phyloP scores from a whole-genome alignment of 805 yeast genomes.

The Zygoascus biomembranicola region DNA sequence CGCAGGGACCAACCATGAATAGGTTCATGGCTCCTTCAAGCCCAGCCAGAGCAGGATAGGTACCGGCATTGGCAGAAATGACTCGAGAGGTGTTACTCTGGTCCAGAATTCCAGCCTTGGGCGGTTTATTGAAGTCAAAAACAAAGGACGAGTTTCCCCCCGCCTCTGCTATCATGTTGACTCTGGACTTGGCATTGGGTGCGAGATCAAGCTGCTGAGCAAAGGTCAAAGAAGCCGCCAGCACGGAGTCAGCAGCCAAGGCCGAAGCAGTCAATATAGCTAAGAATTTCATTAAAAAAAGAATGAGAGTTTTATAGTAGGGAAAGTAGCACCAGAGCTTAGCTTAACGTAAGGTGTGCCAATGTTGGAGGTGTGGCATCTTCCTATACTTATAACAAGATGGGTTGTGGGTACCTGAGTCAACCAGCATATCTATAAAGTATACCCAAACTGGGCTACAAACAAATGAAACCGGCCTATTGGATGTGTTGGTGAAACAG shows the following conservation, averaged over 20 bases:
- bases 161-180: slow-evolving; percentile 6
- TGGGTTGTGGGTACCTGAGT: background rate
- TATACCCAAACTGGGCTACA: too few species aligned
- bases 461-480: too few species aligned
- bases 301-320: background rate
- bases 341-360: too few species aligned
- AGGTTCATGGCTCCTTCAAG: slow-evolving; percentile 12
- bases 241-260: background rate
- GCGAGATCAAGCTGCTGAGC: background rate
- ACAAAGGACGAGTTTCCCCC: slow-evolving; percentile 14
- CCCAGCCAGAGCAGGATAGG: slow-evolving; percentile 9
- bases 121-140: slow-evolving; percentile 15
- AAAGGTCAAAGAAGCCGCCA: background rate
- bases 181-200: slow-evolving; percentile 4
- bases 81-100: background rate
- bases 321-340: too few species aligned
- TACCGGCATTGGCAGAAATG: slow-evolving; percentile 6
- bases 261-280: background rate
- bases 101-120: slow-evolving; percentile 4
- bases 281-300: background rate
- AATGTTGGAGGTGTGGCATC: background rate
- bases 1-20: slow-evolving; percentile 15
- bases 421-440: too few species aligned
- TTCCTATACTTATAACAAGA: background rate
- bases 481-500: too few species aligned